Percentiles rank a stretch among this genome's conserved stretches.
phyloP scores from a whole-genome alignment of 2,329 filamentous ascomycete species.

The Lecanosticta acicola region DNA sequence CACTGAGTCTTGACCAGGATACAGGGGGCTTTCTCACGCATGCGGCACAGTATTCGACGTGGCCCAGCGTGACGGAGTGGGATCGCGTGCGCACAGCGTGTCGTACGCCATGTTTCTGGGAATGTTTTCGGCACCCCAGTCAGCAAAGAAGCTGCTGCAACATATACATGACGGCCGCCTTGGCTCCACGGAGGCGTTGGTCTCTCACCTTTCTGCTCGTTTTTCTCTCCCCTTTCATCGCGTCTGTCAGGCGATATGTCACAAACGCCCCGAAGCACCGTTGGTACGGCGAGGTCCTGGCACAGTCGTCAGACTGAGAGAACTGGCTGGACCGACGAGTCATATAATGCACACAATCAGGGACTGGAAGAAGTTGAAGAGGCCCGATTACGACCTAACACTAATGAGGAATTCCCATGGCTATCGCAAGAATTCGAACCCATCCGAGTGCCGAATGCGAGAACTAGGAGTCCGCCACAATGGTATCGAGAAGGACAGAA shows the following conservation, averaged over 20 bases:
- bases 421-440: slow-evolving; percentile 30
- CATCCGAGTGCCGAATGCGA: slow-evolving; percentile 21
- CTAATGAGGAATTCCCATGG: slow-evolving; percentile 31
- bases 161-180: slow-evolving; percentile 18
- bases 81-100: slow-evolving; percentile 3
- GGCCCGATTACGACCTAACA: slow-evolving; percentile 24
- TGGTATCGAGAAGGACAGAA: slow-evolving; percentile 31
- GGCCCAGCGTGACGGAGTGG: neutral
- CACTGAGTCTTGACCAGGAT: slow-evolving; percentile 3
- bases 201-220: slow-evolving; percentile 6
- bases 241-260: slow-evolving; percentile 21
- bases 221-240: slow-evolving; percentile 5
- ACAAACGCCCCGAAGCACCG: slow-evolving; percentile 28
- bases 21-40: slow-evolving; percentile 1
- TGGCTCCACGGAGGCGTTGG: slow-evolving; percentile 3
- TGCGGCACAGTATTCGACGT: neutral
- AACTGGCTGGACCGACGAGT: slow-evolving; percentile 25
- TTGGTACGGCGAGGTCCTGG: slow-evolving; percentile 32
- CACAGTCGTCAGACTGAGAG: slow-evolving; percentile 24
- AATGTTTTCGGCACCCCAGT: neutral
- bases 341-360: slow-evolving; percentile 18
- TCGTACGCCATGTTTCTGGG: neutral
- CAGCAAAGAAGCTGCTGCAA: slow-evolving; percentile 6
- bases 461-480: slow-evolving; percentile 23
- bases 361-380: slow-evolving; percentile 28